Evolutionary conservation across 208 protist genomes (phyloP).

Genomic region (Trypanosoma rangeli): DNA sequence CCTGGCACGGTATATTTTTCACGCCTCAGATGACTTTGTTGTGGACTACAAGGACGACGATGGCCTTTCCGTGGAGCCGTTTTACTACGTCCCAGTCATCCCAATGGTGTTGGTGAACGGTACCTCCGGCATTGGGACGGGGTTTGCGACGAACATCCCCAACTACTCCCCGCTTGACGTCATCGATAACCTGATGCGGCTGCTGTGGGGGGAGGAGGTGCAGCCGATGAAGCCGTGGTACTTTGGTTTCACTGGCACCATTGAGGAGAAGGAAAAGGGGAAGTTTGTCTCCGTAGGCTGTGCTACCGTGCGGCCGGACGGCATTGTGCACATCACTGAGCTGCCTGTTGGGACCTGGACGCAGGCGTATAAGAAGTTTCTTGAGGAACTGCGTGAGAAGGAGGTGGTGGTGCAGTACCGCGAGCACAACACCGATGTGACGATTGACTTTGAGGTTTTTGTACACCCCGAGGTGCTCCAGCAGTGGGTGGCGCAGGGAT

Average conservation of each 20-base stretch:
- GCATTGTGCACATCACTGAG: conserved; percentile 95
- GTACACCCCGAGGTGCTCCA: conserved; percentile 89
- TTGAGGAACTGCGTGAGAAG: conserved; percentile 92
- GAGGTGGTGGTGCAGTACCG: conserved; percentile 93
- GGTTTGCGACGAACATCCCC: conserved; percentile 98
- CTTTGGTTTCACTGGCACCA: conserved; percentile 94
- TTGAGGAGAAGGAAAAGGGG: conserved; percentile 80
- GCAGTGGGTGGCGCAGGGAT: conserved; percentile 68
- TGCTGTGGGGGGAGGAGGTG: conserved; percentile 86
- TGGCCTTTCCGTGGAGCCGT: conserved; percentile 98
- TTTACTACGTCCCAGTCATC: conserved; percentile 98
- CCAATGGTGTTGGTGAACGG: conserved; percentile 99
- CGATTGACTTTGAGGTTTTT: conserved; percentile 93
- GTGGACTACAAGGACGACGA: conserved; percentile 99
- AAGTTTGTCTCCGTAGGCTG: conserved; percentile 80
- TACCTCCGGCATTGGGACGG: conserved; percentile 99
- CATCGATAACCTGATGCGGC: conserved; percentile 86
- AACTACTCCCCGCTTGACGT: conserved; percentile 98
- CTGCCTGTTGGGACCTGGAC: conserved; percentile 98
- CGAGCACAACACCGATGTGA: conserved; percentile 97
- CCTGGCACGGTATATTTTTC: conserved; percentile 96
- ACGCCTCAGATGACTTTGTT: conserved; percentile 97
- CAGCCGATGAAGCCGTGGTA: conserved; percentile 96
- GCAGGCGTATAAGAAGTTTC: conserved; percentile 92
- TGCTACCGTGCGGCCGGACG: conserved; percentile 68